A percentile compares a stretch with the other conserved stretches of the same genome.
Evolutionary conservation across 2,329 filamentous ascomycete species (phyloP).

Genomic region (Gliomastix tumulicola): DNA sequence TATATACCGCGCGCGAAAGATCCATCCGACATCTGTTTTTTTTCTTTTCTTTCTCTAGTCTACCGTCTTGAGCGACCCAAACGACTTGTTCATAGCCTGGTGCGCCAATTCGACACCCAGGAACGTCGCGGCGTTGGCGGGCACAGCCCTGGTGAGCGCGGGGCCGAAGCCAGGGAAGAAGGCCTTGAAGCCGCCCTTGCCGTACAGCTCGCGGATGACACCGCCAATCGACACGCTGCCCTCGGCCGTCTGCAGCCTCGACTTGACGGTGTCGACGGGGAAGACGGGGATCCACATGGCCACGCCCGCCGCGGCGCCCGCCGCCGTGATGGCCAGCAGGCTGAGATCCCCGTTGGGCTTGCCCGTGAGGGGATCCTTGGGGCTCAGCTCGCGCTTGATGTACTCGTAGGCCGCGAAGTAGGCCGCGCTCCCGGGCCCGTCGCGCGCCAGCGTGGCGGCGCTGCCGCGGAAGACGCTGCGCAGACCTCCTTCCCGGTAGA

Average conservation of each 20-base stretch:
- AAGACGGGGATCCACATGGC: slow-evolving; percentile 99
- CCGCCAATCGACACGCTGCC: slow-evolving; percentile 74
- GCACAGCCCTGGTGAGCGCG: slow-evolving; percentile 85
- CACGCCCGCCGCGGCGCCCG: slow-evolving; percentile 84
- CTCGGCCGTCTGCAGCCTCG: slow-evolving; percentile 82
- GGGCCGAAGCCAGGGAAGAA: slow-evolving; percentile 98
- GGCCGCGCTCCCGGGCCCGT: slow-evolving; percentile 86
- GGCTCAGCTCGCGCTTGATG: slow-evolving; percentile 82
- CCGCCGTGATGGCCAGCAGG: slow-evolving; percentile 73
- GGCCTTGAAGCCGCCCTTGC: slow-evolving; percentile 73
- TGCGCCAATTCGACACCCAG: slow-evolving; percentile 79
- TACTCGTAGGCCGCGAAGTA: slow-evolving; percentile 98
- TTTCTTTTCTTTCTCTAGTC: not conserved
- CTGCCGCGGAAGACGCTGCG: slow-evolving; percentile 89
- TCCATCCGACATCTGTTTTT: too few species aligned
- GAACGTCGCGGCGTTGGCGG: slow-evolving; percentile 95
- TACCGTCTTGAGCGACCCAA: slow-evolving; percentile 30
- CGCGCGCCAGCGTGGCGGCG: slow-evolving; percentile 84
- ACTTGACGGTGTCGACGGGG: slow-evolving; percentile 96
- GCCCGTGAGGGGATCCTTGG: slow-evolving; percentile 67
- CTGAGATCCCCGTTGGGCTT: slow-evolving; percentile 71
- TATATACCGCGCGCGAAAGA: too few species aligned
- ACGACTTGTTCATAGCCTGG: slow-evolving; percentile 72
- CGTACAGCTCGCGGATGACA: slow-evolving; percentile 78
- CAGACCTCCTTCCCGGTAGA: slow-evolving; percentile 86